Evolutionary conservation across 2,329 filamentous ascomycete species (phyloP).

Genomic region (Verticillium dahliae): DNA sequence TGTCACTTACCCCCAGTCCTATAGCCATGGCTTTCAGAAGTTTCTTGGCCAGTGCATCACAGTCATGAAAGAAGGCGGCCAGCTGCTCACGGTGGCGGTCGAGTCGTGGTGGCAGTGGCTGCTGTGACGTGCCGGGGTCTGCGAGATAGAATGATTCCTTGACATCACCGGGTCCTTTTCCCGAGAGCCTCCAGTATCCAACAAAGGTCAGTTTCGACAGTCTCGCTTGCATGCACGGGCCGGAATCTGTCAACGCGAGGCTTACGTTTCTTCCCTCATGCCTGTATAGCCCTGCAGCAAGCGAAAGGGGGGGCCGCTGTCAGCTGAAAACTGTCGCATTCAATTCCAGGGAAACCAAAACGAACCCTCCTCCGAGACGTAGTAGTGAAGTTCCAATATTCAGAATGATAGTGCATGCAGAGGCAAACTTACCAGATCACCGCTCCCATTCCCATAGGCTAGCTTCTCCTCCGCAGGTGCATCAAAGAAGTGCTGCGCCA

Average conservation of each 20-base stretch:
- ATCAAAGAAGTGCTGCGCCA: conserved; percentile 8
- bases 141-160: conserved; percentile 12
- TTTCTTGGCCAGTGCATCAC: conserved; percentile 4
- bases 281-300: conserved; percentile 11
- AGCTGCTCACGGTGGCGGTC: conserved; percentile 3
- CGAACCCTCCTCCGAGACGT: background rate
- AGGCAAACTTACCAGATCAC: conserved; percentile 7
- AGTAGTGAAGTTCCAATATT: background rate
- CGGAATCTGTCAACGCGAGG: background rate
- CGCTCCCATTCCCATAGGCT: conserved; percentile 7
- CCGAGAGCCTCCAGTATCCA: conserved; percentile 5
- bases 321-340: background rate
- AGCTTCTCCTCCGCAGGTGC: conserved; percentile 3
- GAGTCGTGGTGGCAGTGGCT: conserved; percentile 6
- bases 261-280: conserved; percentile 11
- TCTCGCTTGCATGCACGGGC: no score
- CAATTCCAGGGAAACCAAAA: background rate
- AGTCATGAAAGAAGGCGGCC: conserved; percentile 6
- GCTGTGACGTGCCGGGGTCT: conserved; percentile 4
- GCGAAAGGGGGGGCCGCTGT: background rate
- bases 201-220: background rate
- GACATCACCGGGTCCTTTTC: conserved; percentile 8
- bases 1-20: conserved; percentile 55
- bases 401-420: no score
- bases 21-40: conserved; percentile 49